Evolutionary conservation across 2,329 filamentous ascomycete species (phyloP), one percentile per base, ranked within the genome.

Genomic region (Nigrospora osmanthi): DNA sequence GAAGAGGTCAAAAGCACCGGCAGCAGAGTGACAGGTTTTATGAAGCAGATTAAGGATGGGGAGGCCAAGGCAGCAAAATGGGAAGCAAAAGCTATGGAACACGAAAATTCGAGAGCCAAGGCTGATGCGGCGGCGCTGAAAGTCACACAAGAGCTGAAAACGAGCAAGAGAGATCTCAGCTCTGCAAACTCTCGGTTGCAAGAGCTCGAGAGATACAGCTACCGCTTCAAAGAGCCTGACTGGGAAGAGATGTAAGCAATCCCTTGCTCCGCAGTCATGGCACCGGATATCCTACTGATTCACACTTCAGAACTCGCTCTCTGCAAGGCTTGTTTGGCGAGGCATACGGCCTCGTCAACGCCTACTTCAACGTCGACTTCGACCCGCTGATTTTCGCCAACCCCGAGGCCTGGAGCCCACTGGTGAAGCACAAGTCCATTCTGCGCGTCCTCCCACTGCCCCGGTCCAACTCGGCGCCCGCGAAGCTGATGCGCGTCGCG

Each of bases 401-500:
- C 15, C 10, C 13, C 15, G 35, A 37, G 11, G 35, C 35, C 35
- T 37, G 35, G 35, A 37, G 35, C 35, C 15, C 11, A 15, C 35
- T 37, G 11, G 10, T 14, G 15, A 37, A 37, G 13, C 35, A 37
- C 15, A 17, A 37, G n/a, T 37, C 35, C 35, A 37, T 37, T 4
- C 35, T 37, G 3, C 35, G 35, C 35, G n/a, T 37, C 46, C 32
- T 57, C 15, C 62, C 62, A 1, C 55, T 65, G 1, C 62, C 62
- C 4, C 59, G 55, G 32, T 60, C 60, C 53, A 65, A 65, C 54
- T 54, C 58, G 7, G 48, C 58, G 0, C 58, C 59, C 2, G 61
- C 62, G 41, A 65, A 65, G 49, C 56, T 58, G 16, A 65, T 65
- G 62, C 62, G 62, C 46, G 59, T 63, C 43, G 55, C 57, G n/a